A percentile compares a stretch with the other conserved stretches of the same genome.
Conservation (phyloP, 75 land plant genomes). For the Sequoia sempervirens region DNA sequence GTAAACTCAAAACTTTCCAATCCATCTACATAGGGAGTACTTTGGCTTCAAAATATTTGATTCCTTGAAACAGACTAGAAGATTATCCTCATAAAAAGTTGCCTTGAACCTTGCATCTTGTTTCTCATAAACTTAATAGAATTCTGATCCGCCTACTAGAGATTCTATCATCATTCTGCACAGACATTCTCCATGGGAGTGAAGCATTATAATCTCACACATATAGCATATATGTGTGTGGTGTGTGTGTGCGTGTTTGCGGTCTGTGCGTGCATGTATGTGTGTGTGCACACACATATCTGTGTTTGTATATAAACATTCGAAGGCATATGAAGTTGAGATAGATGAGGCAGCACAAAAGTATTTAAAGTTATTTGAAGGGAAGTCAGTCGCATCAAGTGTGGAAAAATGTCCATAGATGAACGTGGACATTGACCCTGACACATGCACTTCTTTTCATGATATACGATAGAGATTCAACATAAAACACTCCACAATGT, state of each 20-base stretch:
- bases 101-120: neutral
- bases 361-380: neutral
- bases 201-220: neutral
- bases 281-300: too few species aligned
- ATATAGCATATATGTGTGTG: too few species aligned
- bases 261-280: too few species aligned
- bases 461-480: neutral
- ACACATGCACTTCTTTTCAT: neutral
- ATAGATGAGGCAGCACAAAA: neutral
- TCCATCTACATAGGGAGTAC: too few species aligned
- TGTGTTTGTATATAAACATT: neutral
- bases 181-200: neutral
- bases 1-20: too few species aligned
- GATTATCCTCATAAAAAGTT: neutral
- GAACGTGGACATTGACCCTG: neutral
- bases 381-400: neutral
- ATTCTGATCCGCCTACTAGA: neutral
- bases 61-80: neutral
- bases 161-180: neutral
- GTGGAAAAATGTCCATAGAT: neutral
- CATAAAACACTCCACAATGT: neutral
- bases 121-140: neutral
- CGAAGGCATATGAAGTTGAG: neutral
- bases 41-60: too few species aligned
- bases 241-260: too few species aligned